Evolutionary conservation across 2,329 filamentous ascomycete species (phyloP), one percentile per base, ranked within the genome.

Genomic region (Colletotrichum cereale): DNA sequence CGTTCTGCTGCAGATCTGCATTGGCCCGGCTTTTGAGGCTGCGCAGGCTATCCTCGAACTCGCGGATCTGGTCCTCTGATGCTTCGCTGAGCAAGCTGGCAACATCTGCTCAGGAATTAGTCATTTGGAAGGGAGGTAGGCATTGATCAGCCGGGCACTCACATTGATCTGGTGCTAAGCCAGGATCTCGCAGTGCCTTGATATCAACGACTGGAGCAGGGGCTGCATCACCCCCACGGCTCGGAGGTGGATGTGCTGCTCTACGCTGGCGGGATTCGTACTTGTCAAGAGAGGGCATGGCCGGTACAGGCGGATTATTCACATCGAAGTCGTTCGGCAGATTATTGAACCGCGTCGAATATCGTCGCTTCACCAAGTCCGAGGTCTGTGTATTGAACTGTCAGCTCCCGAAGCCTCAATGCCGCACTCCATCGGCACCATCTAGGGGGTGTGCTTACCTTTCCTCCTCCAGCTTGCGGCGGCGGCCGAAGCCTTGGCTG

Each of bases 301-400:
- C 82, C 0, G 96, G 96, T 74, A 97, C 86, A 2, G 93, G 89
- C 24, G 94, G 89, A n/a, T 89, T 89, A 67, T 88, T 90, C 75
- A 87, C 85, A 76, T 92, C 89, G 79, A 90, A 93, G 76, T 93
- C 91, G 71, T 89, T 84, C 1, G 93, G 92, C 1, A 92, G 82
- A 74, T 93, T 91, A 77, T 95, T 96, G 81, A 98, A 97, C 72
- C 96, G 91, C 52, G 95, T 95, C 48, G 96, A 98, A 82, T 98
- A 99, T 76, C 96, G 88, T 76, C 95, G 89, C 84, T 98, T 98
- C 71, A 99, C 95, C 65, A 98, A 86, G 80, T 99, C 96, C 31
- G 89, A 89, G 1, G 90, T 91, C 89, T 90, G 80, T 5, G 10
- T 2, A 29, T 55, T 40, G 24, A 31, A 21, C 11, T 26, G 47